phyloP scores from a whole-genome alignment of 2,329 filamentous ascomycete genomes.

The Paecilomyces niveus region DNA sequence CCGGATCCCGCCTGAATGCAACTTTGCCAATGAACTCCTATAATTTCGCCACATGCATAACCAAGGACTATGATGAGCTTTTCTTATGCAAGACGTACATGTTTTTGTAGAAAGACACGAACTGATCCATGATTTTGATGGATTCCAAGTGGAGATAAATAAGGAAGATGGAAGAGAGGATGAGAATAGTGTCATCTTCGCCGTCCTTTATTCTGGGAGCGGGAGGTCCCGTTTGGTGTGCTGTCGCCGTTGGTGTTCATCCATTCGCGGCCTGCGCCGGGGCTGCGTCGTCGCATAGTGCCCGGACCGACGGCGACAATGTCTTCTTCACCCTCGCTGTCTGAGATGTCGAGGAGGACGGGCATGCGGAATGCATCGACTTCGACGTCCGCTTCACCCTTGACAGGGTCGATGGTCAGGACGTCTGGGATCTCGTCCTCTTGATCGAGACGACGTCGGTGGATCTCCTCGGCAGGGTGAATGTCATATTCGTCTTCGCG shows the following conservation, averaged over 20 bases:
- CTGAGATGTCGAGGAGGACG: slow-evolving; percentile 83
- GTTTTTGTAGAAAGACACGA: background rate
- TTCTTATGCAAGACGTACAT: background rate
- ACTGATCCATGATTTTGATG: background rate
- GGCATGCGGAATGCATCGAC: slow-evolving; percentile 76
- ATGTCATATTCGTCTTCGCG: slow-evolving; percentile 97
- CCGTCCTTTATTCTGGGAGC: slow-evolving; percentile 21
- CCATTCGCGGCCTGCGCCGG: slow-evolving; percentile 64
- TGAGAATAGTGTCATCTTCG: slow-evolving; percentile 16
- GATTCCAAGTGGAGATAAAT: background rate
- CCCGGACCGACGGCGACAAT: slow-evolving; percentile 61
- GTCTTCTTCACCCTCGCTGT: slow-evolving; percentile 94
- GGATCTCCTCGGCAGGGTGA: slow-evolving; percentile 88
- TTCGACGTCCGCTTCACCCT: slow-evolving; percentile 51
- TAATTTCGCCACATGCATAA: background rate
- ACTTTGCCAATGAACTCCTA: background rate
- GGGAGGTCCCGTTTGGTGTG: slow-evolving; percentile 10
- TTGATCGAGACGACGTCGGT: slow-evolving; percentile 78
- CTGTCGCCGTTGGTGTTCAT: slow-evolving; percentile 41
- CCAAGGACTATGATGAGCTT: background rate
- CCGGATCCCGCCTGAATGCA: background rate
- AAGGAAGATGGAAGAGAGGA: background rate
- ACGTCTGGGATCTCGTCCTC: slow-evolving; percentile 95
- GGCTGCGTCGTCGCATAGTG: slow-evolving; percentile 80
- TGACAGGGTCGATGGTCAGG: slow-evolving; percentile 63